Conservation (phyloP, 2,329 filamentous ascomycete species). For the Lasiodiplodia theobromae region DNA sequence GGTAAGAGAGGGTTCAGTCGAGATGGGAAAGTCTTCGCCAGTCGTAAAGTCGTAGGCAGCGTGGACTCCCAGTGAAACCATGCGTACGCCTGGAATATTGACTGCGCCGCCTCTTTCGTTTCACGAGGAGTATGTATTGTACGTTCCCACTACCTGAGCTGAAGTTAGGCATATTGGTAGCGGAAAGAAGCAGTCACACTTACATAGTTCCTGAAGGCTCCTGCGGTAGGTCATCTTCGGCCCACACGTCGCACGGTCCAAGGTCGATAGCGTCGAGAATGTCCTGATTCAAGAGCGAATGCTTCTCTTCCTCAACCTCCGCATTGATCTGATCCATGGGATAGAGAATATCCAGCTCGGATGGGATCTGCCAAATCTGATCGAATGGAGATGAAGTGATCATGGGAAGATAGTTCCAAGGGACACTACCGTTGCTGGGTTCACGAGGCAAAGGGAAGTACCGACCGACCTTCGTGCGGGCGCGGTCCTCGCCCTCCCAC, state of each 20-base stretch:
- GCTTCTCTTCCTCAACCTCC: conserved; percentile 28
- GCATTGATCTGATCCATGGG: conserved; percentile 43
- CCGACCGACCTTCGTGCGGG: conserved; percentile 51
- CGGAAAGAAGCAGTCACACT: not conserved
- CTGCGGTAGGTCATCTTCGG: conserved; percentile 6
- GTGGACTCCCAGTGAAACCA: not conserved
- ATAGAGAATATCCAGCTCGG: conserved; percentile 47
- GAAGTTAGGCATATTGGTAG: not conserved
- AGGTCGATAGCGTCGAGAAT: conserved; percentile 32
- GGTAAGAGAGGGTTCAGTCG: not conserved
- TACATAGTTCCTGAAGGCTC: not conserved
- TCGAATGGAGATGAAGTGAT: conserved; percentile 50
- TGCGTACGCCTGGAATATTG: not conserved
- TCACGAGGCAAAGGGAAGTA: conserved; percentile 54
- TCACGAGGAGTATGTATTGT: not conserved
- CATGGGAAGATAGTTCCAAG: conserved; percentile 51
- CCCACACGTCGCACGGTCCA: conserved; percentile 19
- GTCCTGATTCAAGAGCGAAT: conserved; percentile 29
- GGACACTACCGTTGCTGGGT: conserved; percentile 47
- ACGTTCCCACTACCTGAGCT: not conserved
- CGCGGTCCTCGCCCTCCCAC: conserved; percentile 57
- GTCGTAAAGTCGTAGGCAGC: not conserved
- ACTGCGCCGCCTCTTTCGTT: not conserved
- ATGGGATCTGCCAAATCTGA: conserved; percentile 44
- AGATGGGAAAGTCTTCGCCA: not conserved